phyloP scores from a whole-genome alignment of 768 basidiomycete genomes.

The Coprinopsis cinerea region DNA sequence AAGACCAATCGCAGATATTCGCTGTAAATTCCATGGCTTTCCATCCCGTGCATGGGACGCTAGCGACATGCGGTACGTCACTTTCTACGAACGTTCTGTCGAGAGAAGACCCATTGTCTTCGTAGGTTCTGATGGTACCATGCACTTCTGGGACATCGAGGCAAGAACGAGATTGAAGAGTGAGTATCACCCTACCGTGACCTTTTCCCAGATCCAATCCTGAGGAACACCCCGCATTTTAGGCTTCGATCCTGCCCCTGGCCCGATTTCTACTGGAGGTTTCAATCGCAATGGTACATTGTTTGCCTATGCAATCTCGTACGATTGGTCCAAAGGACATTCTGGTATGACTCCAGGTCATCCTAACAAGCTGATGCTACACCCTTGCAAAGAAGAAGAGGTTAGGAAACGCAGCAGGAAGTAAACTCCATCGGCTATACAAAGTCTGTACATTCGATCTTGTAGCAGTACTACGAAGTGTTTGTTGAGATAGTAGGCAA shows the following conservation, averaged over 20 bases:
- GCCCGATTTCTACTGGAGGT: constrained; percentile 71
- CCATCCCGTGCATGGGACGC: not conserved
- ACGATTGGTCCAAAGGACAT: constrained; percentile 93
- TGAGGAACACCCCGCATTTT: not conserved
- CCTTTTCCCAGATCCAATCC: not conserved
- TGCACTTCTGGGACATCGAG: constrained; percentile 95
- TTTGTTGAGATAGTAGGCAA: constrained; percentile 10
- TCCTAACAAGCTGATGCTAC: constrained; percentile 79
- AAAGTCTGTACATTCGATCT: too few relatives aligned
- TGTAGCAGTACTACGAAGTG: too few relatives aligned
- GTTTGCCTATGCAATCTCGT: constrained; percentile 89
- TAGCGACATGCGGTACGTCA: too few relatives aligned
- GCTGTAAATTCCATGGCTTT: not conserved
- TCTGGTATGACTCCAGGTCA: constrained; percentile 69
- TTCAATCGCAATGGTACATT: constrained; percentile 88
- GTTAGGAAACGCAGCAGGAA: constrained; percentile 61
- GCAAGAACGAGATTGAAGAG: constrained; percentile 88
- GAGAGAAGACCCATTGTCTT: too few relatives aligned
- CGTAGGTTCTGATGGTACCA: constrained; percentile 79
- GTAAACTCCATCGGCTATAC: constrained; percentile 17
- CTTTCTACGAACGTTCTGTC: too few relatives aligned
- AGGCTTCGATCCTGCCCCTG: constrained; percentile 72
- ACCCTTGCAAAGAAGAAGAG: constrained; percentile 83
- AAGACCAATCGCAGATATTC: not conserved
- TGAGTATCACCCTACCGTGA: constrained; percentile 27